phyloP scores from a whole-genome alignment of 345 rosid genomes.

The Eucalyptus fibrosa region DNA sequence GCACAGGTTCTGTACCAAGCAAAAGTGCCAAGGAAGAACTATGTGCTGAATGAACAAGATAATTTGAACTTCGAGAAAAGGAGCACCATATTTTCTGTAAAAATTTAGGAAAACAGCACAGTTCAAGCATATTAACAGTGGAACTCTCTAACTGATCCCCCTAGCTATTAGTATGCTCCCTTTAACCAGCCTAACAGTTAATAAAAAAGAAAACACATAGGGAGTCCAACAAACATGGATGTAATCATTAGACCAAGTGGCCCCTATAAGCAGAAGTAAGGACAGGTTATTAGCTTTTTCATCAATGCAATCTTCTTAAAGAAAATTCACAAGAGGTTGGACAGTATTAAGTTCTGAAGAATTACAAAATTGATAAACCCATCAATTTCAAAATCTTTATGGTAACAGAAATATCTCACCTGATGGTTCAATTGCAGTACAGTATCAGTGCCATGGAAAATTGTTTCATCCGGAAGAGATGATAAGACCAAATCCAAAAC shows the following conservation, averaged over 20 bases:
- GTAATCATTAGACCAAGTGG: background rate
- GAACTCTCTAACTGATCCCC: background rate
- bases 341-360: background rate
- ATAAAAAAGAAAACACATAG: background rate
- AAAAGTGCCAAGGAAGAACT: background rate
- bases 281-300: background rate
- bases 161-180: background rate
- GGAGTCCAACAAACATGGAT: background rate
- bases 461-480: slow-evolving; percentile 86
- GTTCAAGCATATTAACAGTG: background rate
- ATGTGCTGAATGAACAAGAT: background rate
- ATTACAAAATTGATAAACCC: background rate
- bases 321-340: background rate
- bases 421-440: slow-evolving; percentile 61
- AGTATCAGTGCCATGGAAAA: slow-evolving; percentile 60
- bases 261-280: background rate
- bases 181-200: background rate
- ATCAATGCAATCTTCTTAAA: background rate
- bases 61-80: background rate
- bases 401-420: slow-evolving; percentile 21
- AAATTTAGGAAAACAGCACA: background rate
- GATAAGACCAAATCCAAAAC: slow-evolving; percentile 65
- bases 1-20: background rate
- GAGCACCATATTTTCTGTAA: background rate
- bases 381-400: background rate